Evolutionary conservation across 2,329 filamentous ascomycete genomes (phyloP), one percentile per base, ranked within the genome.

Genomic region (Fusarium sp.): DNA sequence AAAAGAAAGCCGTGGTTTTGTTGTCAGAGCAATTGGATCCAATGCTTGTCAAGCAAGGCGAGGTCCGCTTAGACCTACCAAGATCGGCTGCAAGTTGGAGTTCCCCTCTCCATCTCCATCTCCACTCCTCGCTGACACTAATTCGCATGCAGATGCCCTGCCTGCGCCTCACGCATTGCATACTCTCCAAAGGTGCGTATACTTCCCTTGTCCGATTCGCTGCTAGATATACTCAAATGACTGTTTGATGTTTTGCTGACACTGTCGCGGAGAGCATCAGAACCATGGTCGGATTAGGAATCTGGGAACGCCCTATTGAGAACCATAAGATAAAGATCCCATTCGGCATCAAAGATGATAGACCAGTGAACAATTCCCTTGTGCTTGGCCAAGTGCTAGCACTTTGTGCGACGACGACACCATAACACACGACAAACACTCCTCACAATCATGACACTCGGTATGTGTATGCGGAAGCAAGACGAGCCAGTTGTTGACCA

Each of bases 371-470:
- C 41, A 31, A 13, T 7, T n/a, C 30, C 16, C 10, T 20, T 24
- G n/a, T 58, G n/a, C 11, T 58, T 58, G 18, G 9, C 22, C n/a
- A 35, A 62, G 50, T 10, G 42, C 45, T 31, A 16, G n/a, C 35
- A n/a, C 10, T 39, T 44, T 42, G 36, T 60, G 30, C 13, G 20
- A 47, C 24, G 16, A 15, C 15, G 28, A 30, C 22, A 24, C 28
- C 35, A 35, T 42, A 26, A 28, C 26, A 13, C 13, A 30, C 41
- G 20, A 45, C 35, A 26, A 53, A 24, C 41, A 62, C 36, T n/a
- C 53, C 55, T 14, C 30, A 18, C 42, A 35, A 70, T 15, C 42
- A 76, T 76, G 74, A 75, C 74, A 26, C 35, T 76, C n/a, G 74
- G 74, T 75, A 71, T 22, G 65, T 16, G 36, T 33, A 57, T 42